Conservation (phyloP, 2,329 filamentous ascomycete species). For the Trichoderma breve region DNA sequence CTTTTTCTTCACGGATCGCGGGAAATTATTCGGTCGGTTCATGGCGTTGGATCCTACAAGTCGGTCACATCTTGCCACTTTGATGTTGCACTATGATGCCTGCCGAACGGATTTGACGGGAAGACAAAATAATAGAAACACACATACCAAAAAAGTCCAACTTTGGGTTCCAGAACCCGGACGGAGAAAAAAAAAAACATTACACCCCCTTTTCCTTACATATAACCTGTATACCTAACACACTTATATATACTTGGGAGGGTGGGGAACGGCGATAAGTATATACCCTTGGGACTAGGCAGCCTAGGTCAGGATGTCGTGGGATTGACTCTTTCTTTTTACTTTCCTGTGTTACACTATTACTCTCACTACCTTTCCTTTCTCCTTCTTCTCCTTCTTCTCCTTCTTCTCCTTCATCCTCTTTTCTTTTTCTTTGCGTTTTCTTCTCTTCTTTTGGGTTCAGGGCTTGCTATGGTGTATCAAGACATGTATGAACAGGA, state of each 20-base stretch:
- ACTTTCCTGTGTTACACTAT: constrained; percentile 7
- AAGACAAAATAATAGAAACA: background rate
- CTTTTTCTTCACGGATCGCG: constrained; percentile 12
- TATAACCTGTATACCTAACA: constrained; percentile 21
- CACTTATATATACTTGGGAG: constrained; percentile 20
- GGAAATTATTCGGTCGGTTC: constrained; percentile 5
- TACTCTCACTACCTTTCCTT: constrained; percentile 14
- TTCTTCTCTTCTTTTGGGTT: constrained; percentile 1
- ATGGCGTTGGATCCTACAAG: constrained; percentile 10
- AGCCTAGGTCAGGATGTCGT: constrained; percentile 16
- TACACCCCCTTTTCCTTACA: background rate
- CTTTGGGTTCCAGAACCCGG: background rate
- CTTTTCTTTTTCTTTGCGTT: background rate
- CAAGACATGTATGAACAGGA: constrained; percentile 17
- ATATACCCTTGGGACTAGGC: constrained; percentile 19
- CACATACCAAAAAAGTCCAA: background rate
- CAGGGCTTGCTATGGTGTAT: constrained; percentile 12
- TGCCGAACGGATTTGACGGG: background rate
- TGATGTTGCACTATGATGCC: constrained; percentile 2
- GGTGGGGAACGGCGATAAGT: constrained; percentile 12
- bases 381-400: background rate
- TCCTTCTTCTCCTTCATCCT: background rate
- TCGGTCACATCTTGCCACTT: background rate
- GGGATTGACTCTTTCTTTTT: constrained; percentile 2
- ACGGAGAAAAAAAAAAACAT: background rate